These are phyloP conservation scores for Bolboschoenus planiculmis DNA, from an alignment of 176 grass and related monocot species.

Conservation along the genomic window DNA sequence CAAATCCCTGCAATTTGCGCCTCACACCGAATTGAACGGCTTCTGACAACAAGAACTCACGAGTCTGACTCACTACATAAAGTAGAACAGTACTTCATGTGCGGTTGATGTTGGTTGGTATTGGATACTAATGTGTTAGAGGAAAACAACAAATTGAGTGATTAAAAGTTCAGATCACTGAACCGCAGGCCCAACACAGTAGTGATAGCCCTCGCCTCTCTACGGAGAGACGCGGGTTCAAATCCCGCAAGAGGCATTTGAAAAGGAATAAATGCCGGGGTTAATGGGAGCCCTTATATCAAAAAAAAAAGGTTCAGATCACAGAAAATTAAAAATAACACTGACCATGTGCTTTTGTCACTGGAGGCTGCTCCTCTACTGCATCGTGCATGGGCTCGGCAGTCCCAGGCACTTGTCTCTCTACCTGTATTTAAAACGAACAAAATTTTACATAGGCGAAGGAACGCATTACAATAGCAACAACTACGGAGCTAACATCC, in stretches of 20 bases:
- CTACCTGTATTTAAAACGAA: background rate
- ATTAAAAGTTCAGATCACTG: background rate
- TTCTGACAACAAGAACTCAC: background rate
- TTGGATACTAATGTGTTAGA: background rate
- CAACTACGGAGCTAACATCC: background rate
- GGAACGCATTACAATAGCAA: background rate
- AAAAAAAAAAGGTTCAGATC: background rate
- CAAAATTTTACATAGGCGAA: background rate
- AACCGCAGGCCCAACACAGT: too few relatives aligned
- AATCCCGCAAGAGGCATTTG: too few relatives aligned
- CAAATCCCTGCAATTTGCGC: background rate
- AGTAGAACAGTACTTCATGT: background rate
- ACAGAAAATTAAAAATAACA: background rate
- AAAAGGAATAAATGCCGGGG: too few relatives aligned
- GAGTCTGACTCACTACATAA: background rate
- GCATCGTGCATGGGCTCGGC: background rate
- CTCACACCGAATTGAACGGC: background rate
- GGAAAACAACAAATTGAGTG: background rate
- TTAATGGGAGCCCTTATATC: too few relatives aligned
- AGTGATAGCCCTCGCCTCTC: too few relatives aligned
- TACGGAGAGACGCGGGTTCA: too few relatives aligned
- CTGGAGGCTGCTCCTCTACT: slow-evolving; percentile 3
- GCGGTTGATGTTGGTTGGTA: background rate
- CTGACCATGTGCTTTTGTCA: slow-evolving; percentile 11
- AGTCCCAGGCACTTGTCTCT: background rate